A percentile compares a stretch with the other conserved stretches of the same genome.
Conservation (phyloP, 352 stramenopile species). For the Globisporangium rhizosaccharum region DNA sequence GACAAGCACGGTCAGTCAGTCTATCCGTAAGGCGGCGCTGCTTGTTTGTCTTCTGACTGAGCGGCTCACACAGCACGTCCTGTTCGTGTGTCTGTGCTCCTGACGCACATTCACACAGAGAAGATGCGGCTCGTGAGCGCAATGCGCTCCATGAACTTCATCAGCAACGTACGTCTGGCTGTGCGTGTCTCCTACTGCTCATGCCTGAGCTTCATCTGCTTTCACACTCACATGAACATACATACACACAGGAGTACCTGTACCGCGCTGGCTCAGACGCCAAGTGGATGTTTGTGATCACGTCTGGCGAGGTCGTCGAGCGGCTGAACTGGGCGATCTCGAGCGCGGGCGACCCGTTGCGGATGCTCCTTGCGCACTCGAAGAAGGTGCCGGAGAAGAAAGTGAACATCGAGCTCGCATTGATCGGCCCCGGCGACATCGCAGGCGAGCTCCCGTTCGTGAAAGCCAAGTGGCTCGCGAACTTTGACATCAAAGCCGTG, state of each 20-base stretch:
- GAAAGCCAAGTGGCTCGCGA: slow-evolving; percentile 33
- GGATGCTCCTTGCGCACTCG: slow-evolving; percentile 22
- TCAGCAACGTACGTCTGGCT: slow-evolving; percentile 39
- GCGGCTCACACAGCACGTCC: background rate
- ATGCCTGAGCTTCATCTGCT: background rate
- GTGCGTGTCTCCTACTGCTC: background rate
- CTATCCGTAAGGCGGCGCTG: background rate
- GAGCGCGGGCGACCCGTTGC: slow-evolving; percentile 16
- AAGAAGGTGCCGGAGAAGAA: slow-evolving; percentile 49
- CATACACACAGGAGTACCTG: slow-evolving; percentile 56
- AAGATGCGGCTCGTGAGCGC: slow-evolving; percentile 73
- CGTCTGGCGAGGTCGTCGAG: slow-evolving; percentile 61
- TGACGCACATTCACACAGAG: slow-evolving; percentile 19
- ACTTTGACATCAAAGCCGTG: slow-evolving; percentile 65
- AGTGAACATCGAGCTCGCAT: slow-evolving; percentile 59
- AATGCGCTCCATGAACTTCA: slow-evolving; percentile 59
- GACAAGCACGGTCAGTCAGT: slow-evolving; percentile 45
- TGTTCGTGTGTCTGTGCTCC: background rate
- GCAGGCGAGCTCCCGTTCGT: slow-evolving; percentile 58
- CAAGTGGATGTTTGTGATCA: slow-evolving; percentile 75
- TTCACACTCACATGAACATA: background rate
- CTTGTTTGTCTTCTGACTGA: background rate
- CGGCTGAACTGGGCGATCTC: slow-evolving; percentile 44
- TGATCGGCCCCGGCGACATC: slow-evolving; percentile 57
- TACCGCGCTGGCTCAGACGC: slow-evolving; percentile 56